A percentile compares a stretch with the other conserved stretches of the same genome.
These are phyloP conservation scores for Botrytis aclada DNA, from an alignment of 2,329 filamentous ascomycete species.

Conservation along the genomic window DNA sequence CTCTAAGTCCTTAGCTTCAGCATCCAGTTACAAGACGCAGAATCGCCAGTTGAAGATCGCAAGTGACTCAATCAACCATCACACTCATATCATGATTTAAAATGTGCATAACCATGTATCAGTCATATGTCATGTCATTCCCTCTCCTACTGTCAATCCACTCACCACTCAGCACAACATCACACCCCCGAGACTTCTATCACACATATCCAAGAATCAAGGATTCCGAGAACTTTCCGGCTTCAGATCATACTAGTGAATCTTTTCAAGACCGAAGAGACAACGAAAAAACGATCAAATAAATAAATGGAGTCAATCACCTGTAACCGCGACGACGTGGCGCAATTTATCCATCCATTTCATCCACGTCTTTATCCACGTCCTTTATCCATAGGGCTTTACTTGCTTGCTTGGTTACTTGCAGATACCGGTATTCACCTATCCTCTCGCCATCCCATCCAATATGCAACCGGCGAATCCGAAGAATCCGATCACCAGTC, in stretches of 20 bases:
- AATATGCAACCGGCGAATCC: background rate
- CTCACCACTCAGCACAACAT: background rate
- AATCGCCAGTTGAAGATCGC: background rate
- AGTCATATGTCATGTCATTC: background rate
- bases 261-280: background rate
- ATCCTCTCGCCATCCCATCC: background rate
- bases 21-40: background rate
- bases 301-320: background rate
- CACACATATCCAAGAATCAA: background rate
- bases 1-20: background rate
- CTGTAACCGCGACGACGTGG: conserved; percentile 1
- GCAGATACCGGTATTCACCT: background rate
- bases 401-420: background rate
- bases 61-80: background rate
- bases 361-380: background rate
- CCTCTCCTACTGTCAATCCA: background rate
- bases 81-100: background rate
- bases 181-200: background rate
- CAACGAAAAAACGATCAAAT: background rate
- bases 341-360: background rate
- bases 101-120: background rate
- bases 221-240: background rate
- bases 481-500: background rate
- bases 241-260: background rate
- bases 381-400: background rate